These are phyloP conservation scores for Botrytis medusae DNA, from an alignment of 2,329 filamentous ascomycete species.

Conservation along the genomic window DNA sequence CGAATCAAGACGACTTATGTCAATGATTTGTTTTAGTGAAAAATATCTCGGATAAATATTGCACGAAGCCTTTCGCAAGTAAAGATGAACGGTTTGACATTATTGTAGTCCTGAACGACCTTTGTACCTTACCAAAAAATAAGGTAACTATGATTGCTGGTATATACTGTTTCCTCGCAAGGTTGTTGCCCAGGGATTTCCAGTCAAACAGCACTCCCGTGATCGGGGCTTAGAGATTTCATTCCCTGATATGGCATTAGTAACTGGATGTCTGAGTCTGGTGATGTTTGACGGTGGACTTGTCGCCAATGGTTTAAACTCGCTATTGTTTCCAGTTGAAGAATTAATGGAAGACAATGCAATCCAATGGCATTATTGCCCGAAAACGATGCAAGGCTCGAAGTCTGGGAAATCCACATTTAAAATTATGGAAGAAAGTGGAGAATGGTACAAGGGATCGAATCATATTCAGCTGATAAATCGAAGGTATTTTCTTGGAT, in stretches of 20 bases:
- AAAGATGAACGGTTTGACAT: not conserved
- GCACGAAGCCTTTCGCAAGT: not conserved
- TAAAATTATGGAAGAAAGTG: not conserved
- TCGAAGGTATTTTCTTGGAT: slow-evolving; percentile 3
- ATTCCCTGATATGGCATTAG: not conserved
- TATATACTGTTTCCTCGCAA: not conserved
- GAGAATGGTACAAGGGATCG: not conserved
- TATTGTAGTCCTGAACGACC: not conserved
- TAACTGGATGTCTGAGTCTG: no score
- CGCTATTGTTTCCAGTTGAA: not conserved
- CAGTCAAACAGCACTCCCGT: not conserved
- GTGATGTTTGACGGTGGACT: not conserved
- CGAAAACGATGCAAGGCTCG: not conserved
- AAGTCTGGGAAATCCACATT: not conserved
- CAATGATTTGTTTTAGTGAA: not conserved
- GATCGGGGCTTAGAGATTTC: not conserved
- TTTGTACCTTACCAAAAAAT: not conserved
- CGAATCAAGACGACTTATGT: not conserved
- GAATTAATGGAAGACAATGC: not conserved
- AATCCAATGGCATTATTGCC: not conserved
- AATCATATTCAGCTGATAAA: not conserved
- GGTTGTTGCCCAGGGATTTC: not conserved
- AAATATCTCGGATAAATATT: not conserved
- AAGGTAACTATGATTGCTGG: not conserved
- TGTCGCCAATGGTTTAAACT: not conserved